These are phyloP conservation scores for Camelina hispida DNA, from an alignment of 345 rosid genomes.

Conservation along the genomic window DNA sequence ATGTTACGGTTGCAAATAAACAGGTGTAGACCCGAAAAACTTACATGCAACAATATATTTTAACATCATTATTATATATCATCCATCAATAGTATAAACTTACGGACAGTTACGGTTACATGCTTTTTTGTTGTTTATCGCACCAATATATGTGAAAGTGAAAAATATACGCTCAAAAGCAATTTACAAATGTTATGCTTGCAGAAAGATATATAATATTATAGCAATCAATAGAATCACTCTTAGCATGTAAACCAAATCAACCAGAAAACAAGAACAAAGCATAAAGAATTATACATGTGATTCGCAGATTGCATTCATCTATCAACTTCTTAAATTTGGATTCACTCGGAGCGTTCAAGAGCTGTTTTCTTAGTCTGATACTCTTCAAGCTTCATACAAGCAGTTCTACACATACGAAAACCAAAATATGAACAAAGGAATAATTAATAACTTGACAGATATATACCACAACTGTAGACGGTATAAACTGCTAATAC, in stretches of 20 bases:
- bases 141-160: no score
- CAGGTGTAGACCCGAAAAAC: no score
- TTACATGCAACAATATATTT: no score
- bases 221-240: constrained; percentile 3
- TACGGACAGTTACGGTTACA: no score
- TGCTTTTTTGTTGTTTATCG: no score
- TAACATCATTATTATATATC: no score
- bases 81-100: no score
- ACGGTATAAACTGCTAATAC: not conserved
- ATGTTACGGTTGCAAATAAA: no score
- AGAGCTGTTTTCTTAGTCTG: constrained; percentile 79
- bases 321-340: constrained; percentile 73
- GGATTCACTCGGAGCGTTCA: constrained; percentile 61
- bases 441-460: not conserved
- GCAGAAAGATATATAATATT: not conserved
- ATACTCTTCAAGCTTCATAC: constrained; percentile 92
- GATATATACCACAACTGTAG: not conserved
- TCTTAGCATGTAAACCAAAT: not conserved
- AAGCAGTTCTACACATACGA: constrained; percentile 63
- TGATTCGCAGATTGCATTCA: constrained; percentile 65
- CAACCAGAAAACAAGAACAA: no score
- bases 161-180: no score
- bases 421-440: not conserved
- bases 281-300: constrained; percentile 46
- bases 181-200: no score